Percentiles rank a stretch among this genome's conserved stretches.
Conservation (phyloP, 139 green algal genomes). For the Asterochloris erici region DNA sequence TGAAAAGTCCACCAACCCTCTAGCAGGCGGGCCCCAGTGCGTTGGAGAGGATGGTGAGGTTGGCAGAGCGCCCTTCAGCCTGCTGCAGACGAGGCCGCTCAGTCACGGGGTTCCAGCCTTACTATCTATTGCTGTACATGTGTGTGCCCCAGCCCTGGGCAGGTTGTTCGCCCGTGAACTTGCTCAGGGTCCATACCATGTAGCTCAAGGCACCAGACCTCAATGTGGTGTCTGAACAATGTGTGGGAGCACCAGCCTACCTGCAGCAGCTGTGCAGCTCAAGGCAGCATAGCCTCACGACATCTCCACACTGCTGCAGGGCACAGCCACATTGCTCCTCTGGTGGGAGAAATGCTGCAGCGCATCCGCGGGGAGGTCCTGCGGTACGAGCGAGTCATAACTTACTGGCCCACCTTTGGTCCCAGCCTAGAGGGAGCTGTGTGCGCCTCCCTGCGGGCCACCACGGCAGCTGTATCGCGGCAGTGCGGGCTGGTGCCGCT, state of each 20-base stretch:
- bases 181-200: too few relatives aligned
- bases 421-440: conserved; percentile 41
- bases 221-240: too few relatives aligned
- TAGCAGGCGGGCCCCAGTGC: not conserved
- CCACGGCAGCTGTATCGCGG: conserved; percentile 39
- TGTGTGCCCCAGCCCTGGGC: too few relatives aligned
- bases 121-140: too few relatives aligned
- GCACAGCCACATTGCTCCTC: conserved; percentile 31
- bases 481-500: conserved; percentile 47
- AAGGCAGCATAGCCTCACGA: not conserved
- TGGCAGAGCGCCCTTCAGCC: too few relatives aligned
- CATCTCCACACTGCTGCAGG: conserved; percentile 17
- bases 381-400: conserved; percentile 50
- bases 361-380: conserved; percentile 41
- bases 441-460: conserved; percentile 35
- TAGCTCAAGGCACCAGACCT: too few relatives aligned
- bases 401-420: conserved; percentile 50
- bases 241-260: too few relatives aligned
- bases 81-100: too few relatives aligned
- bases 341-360: conserved; percentile 52
- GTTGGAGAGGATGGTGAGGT: conserved; percentile 13
- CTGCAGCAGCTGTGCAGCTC: not conserved
- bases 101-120: too few relatives aligned
- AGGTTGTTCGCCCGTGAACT: too few relatives aligned
- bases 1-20: conserved; percentile 27